phyloP scores from a whole-genome alignment of 2,329 filamentous ascomycete species.

The Dryadomyces sulphureus region DNA sequence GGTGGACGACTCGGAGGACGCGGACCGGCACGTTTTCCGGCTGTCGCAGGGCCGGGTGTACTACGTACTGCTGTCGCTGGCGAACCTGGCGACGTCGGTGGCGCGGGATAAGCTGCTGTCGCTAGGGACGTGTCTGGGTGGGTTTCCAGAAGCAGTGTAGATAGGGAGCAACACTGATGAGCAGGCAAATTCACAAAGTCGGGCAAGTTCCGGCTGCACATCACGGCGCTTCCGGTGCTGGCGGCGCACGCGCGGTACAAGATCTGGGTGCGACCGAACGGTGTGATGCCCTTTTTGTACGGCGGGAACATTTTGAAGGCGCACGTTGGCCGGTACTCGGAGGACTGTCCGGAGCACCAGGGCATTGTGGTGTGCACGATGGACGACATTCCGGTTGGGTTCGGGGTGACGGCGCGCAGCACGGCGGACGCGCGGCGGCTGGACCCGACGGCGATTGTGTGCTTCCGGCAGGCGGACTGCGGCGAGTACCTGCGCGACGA shows the following conservation, averaged over 20 bases:
- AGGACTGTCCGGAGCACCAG: conserved; percentile 87
- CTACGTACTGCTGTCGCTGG: conserved; percentile 79
- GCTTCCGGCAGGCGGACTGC: conserved; percentile 84
- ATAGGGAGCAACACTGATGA: background rate
- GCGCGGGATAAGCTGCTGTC: conserved; percentile 70
- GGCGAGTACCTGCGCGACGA: conserved; percentile 89
- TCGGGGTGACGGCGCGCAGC: conserved; percentile 79
- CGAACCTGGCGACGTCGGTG: conserved; percentile 81
- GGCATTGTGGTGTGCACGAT: conserved; percentile 83
- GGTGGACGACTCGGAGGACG: conserved; percentile 48
- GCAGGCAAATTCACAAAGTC: conserved; percentile 89
- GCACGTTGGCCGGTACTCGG: conserved; percentile 65
- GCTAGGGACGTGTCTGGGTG: conserved; percentile 71
- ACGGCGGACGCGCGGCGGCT: conserved; percentile 70
- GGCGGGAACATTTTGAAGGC: conserved; percentile 70
- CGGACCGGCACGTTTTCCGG: conserved; percentile 75
- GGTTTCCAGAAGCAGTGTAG: too few relatives aligned
- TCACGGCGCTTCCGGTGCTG: conserved; percentile 75
- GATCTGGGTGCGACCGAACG: conserved; percentile 92
- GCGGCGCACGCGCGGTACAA: conserved; percentile 89
- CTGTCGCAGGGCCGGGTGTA: conserved; percentile 66
- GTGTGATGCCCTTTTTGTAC: conserved; percentile 95
- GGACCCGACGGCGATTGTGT: conserved; percentile 79
- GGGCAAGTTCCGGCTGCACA: conserved; percentile 86
- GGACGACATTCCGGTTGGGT: conserved; percentile 88